Evolutionary conservation across 495 filamentous ascomycete genomes (phyloP), one percentile per base, ranked within the genome.

Genomic region (Xylaria palmicola): DNA sequence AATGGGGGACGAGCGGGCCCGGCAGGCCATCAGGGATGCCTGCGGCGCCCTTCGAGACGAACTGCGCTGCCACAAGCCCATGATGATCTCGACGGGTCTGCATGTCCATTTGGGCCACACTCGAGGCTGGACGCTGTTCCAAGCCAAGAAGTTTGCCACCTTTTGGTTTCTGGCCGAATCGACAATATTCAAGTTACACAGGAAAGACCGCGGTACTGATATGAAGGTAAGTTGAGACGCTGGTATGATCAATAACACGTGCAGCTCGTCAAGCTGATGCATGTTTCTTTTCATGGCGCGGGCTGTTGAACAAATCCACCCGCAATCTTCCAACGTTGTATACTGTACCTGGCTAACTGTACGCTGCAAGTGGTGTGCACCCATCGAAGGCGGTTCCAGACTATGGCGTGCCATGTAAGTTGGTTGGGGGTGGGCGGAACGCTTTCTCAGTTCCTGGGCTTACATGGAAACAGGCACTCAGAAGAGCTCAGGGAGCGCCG

Each of bases 61-160:
- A 24, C 29, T 68, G 6, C 66, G 66, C n/a, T 51, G 40, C n/a
- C 66, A 68, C 32, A 68, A 66, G 39, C 66, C 66, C 10, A 66
- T 68, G 60, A 40, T 62, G 10, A 12, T 37, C 34, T 66, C 60
- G 29, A 32, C 63, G 9, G 66, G 66, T 27, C 6, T 68, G 1
- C 66, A 68, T 32, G 54, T 68, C 6, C 66, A 68, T 22, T 13
- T 68, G 17, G 66, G 66, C 6, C 57, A 68, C 30, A 68, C 62
- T 15, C 36, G 59, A 8, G 66, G 66, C 3, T 68, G 64, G 63
- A 63, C 54, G 15, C 45, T 68, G 15, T 36, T 48, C 17, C 63
- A 66, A 5, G 10, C 65, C 1, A 68, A 68, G 53, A 60, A 55
- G 53, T 66, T 68, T 17, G 50, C 60, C 19, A 57, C 63, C 24